Conservation (phyloP, 192 early-diverging fungal genomes). For the Coemansia furcata region DNA sequence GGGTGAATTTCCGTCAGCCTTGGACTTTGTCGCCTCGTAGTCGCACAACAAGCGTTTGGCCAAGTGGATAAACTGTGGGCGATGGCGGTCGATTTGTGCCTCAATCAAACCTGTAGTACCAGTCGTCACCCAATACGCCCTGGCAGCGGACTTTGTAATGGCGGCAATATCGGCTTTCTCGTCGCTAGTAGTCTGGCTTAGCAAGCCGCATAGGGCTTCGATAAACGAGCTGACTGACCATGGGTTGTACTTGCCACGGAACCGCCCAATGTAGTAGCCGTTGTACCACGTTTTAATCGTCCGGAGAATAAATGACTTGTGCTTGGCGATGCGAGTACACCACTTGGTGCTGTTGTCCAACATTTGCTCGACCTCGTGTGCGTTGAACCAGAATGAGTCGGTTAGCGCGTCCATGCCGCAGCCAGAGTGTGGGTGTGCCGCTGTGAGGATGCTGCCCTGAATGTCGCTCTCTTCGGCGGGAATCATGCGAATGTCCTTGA, state of each 20-base stretch:
- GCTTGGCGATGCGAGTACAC: not conserved
- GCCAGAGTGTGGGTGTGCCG: conserved; percentile 22
- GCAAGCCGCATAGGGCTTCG: conserved; percentile 15
- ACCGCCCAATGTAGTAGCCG: conserved; percentile 16
- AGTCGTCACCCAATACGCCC: conserved; percentile 28
- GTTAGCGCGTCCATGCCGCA: conserved; percentile 29
- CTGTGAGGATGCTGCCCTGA: conserved; percentile 15
- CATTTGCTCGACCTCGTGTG: conserved; percentile 28
- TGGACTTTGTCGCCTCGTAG: conserved; percentile 7
- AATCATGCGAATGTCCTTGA: conserved; percentile 39
- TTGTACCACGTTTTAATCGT: conserved; percentile 17
- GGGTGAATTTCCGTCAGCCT: not conserved
- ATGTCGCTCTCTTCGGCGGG: conserved; percentile 32
- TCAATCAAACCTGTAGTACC: conserved; percentile 24
- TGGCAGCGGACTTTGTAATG: conserved; percentile 8
- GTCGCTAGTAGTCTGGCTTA: not conserved
- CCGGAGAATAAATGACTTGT: conserved; percentile 5
- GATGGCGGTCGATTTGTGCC: conserved; percentile 17
- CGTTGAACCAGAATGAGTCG: conserved; percentile 39
- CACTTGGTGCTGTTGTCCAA: conserved; percentile 23
- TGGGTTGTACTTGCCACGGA: conserved; percentile 46
- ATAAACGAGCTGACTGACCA: conserved; percentile 46
- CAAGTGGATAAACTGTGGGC: conserved; percentile 9
- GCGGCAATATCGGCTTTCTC: not conserved
- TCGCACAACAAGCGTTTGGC: conserved; percentile 12